phyloP scores from a whole-genome alignment of 192 early-diverging fungal species.

The Linderina pennispora region DNA sequence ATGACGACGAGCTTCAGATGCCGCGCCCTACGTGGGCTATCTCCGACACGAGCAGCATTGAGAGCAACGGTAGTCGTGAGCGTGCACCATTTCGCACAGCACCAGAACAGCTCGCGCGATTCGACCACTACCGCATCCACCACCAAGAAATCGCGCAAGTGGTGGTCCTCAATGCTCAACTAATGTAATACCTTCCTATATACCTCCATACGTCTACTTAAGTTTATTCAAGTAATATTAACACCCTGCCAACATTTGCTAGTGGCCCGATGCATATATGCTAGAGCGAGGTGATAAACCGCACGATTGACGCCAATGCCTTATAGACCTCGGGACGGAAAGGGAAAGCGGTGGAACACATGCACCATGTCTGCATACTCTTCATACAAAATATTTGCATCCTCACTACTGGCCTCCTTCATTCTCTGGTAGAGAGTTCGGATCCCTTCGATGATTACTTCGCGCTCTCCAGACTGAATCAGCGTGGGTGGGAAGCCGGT shows the following conservation, averaged over 20 bases:
- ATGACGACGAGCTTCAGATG: too few relatives aligned
- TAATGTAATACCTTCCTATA: conserved; percentile 2
- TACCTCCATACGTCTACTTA: neutral
- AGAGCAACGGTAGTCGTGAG: too few relatives aligned
- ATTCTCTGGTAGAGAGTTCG: conserved; percentile 5
- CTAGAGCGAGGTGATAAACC: conserved; percentile 6
- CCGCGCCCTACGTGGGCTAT: too few relatives aligned
- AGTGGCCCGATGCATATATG: too few relatives aligned
- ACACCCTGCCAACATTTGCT: too few relatives aligned
- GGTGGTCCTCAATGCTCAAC: conserved; percentile 36
- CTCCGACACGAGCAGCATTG: too few relatives aligned
- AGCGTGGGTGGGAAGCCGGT: conserved; percentile 27
- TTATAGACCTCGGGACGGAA: too few relatives aligned
- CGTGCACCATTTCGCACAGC: too few relatives aligned
- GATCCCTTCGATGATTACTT: conserved; percentile 17
- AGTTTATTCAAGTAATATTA: neutral
- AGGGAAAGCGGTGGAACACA: conserved; percentile 25
- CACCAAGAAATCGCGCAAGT: conserved; percentile 14
- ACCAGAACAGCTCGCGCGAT: too few relatives aligned
- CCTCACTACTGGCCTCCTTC: conserved; percentile 3
- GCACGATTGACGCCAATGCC: too few relatives aligned
- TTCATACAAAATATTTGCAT: conserved; percentile 4
- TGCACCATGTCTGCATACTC: conserved; percentile 35
- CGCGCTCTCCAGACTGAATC: conserved; percentile 8
- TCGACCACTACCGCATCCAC: too few relatives aligned